phyloP scores from a whole-genome alignment of 2,329 filamentous ascomycete genomes.

The Botryosphaeria agaves region DNA sequence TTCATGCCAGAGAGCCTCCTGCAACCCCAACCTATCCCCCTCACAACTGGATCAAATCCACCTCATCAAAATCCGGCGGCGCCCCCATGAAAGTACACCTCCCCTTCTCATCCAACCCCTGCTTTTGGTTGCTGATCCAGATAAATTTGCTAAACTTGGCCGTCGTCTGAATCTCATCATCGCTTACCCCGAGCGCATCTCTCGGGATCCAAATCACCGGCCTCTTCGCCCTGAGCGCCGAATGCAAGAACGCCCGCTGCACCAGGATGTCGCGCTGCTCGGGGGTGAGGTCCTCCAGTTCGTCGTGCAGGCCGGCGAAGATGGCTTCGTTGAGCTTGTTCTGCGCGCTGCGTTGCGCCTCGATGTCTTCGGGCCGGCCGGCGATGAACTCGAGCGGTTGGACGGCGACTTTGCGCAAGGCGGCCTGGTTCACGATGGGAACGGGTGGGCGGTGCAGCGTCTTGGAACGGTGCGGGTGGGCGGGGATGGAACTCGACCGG shows the following conservation, averaged over 20 bases:
- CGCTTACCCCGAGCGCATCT: slow-evolving; percentile 76
- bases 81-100: background rate
- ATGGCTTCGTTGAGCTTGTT: slow-evolving; percentile 64
- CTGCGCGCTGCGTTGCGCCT: slow-evolving; percentile 52
- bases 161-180: slow-evolving; percentile 75
- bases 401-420: too few species aligned
- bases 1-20: too few species aligned
- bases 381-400: background rate
- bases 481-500: too few species aligned
- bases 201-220: slow-evolving; percentile 89
- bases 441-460: background rate
- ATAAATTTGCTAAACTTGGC: slow-evolving; percentile 21
- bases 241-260: slow-evolving; percentile 78
- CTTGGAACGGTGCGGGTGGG: too few species aligned
- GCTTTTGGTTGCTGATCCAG: background rate
- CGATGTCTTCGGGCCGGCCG: slow-evolving; percentile 33
- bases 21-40: background rate
- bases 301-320: slow-evolving; percentile 76
- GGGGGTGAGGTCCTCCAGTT: slow-evolving; percentile 84
- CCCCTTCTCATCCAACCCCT: background rate
- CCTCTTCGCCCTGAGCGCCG: slow-evolving; percentile 64
- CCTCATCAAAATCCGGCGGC: background rate
- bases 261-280: slow-evolving; percentile 77
- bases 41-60: background rate
- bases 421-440: too few species aligned